A percentile compares a stretch with the other conserved stretches of the same genome.
Evolutionary conservation across 306 rosid species (phyloP).

Genomic region (Medicago arabica): DNA sequence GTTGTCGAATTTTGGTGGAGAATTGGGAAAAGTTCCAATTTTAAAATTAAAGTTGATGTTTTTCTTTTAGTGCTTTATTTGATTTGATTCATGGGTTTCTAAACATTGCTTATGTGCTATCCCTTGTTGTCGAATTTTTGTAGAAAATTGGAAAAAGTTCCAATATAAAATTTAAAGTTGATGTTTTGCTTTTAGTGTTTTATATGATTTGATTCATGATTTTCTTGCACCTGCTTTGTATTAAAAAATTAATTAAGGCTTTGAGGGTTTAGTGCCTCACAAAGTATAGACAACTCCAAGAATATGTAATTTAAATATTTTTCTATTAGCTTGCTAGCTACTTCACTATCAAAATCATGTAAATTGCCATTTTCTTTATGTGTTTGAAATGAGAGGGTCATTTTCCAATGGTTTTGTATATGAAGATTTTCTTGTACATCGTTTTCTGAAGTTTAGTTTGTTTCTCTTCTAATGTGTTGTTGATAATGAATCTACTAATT

Average conservation of each 20-base stretch:
- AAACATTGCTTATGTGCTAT: neutral
- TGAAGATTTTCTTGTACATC: constrained; percentile 34
- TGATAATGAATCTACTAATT: neutral
- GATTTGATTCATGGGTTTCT: constrained; percentile 32
- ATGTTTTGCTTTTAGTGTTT: constrained; percentile 43
- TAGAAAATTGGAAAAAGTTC: constrained; percentile 23
- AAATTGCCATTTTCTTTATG: constrained; percentile 15
- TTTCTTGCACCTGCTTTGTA: constrained; percentile 31
- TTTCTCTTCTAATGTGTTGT: constrained; percentile 11
- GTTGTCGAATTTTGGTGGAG: constrained; percentile 40
- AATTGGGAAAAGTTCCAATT: constrained; percentile 22
- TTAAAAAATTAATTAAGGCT: constrained; percentile 42
- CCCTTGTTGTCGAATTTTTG: constrained; percentile 40
- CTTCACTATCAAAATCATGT: constrained; percentile 36
- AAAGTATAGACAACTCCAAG: constrained; percentile 58
- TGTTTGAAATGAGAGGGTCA: constrained; percentile 28
- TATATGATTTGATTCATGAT: constrained; percentile 37
- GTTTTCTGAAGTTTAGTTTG: constrained; percentile 10
- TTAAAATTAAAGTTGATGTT: constrained; percentile 40
- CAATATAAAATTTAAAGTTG: constrained; percentile 39
- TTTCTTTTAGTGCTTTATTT: constrained; percentile 44
- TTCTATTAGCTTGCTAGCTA: constrained; percentile 13
- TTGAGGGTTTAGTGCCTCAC: constrained; percentile 58
- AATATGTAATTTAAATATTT: constrained; percentile 21
- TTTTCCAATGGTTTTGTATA: constrained; percentile 30